A percentile compares a stretch with the other conserved stretches of the same genome.
phyloP scores from a whole-genome alignment of 306 rosid genomes.

The Cucumis melo region DNA sequence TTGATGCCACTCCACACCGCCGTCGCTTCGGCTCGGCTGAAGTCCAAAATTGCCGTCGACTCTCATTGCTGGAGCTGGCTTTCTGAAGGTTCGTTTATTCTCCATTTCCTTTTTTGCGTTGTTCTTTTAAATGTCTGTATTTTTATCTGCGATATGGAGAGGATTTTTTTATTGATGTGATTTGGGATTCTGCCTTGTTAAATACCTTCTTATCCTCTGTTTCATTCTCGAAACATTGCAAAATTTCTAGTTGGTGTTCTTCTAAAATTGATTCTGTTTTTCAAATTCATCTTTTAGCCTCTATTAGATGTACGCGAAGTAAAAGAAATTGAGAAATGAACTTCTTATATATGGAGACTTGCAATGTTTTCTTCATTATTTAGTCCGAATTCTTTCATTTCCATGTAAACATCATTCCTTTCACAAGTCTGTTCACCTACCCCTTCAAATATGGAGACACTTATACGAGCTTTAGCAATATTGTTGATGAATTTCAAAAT shows the following conservation, averaged over 20 bases:
- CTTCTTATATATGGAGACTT: not conserved
- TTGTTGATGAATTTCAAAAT: too few species aligned
- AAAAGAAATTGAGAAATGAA: not conserved
- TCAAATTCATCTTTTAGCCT: not conserved
- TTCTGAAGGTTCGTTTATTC: conserved; percentile 45
- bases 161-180: not conserved
- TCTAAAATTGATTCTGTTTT: not conserved
- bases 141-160: not conserved
- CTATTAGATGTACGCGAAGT: not conserved
- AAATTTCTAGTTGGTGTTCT: not conserved
- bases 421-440: too few species aligned
- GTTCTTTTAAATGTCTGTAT: not conserved
- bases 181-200: not conserved
- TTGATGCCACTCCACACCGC: conserved; percentile 82
- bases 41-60: conserved; percentile 59
- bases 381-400: too few species aligned
- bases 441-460: too few species aligned
- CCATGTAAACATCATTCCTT: too few species aligned
- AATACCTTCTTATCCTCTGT: not conserved
- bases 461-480: too few species aligned
- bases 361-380: too few species aligned
- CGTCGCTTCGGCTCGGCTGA: conserved; percentile 75
- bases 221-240: not conserved
- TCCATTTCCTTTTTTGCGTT: not conserved
- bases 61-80: conserved; percentile 76